Percentiles rank a stretch among this genome's conserved stretches.
phyloP scores from a whole-genome alignment of 2,329 filamentous ascomycete species.

The Xylariaceae sp. region DNA sequence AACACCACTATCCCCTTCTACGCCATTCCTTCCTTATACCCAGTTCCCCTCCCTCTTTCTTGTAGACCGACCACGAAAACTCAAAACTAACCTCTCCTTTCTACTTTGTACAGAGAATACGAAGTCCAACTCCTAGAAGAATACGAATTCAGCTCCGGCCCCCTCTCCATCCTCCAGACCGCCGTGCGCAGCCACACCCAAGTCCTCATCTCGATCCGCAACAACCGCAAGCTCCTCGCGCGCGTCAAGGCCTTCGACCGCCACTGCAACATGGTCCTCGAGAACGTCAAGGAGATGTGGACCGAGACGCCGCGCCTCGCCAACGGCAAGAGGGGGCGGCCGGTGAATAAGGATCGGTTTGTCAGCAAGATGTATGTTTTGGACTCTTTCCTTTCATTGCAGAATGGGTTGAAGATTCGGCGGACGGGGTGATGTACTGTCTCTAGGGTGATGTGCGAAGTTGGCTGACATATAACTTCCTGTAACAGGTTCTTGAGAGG shows the following conservation, averaged over 20 bases:
- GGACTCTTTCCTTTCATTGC: background rate
- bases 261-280: slow-evolving; percentile 98
- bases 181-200: slow-evolving; percentile 92
- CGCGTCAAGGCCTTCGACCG: slow-evolving; percentile 98
- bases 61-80: slow-evolving; percentile 7
- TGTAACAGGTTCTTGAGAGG: slow-evolving; percentile 71
- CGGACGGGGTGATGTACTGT: too few relatives aligned
- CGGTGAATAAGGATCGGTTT: slow-evolving; percentile 96
- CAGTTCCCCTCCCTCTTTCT: slow-evolving; percentile 12
- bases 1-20: slow-evolving; percentile 10
- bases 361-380: slow-evolving; percentile 87
- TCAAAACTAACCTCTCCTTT: slow-evolving; percentile 12
- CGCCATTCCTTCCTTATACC: slow-evolving; percentile 3
- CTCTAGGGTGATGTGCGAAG: too few relatives aligned
- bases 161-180: slow-evolving; percentile 91
- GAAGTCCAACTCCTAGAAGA: slow-evolving; percentile 62
- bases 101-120: slow-evolving; percentile 45
- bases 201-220: slow-evolving; percentile 94
- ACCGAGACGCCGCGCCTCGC: slow-evolving; percentile 83
- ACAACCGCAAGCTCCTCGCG: slow-evolving; percentile 96
- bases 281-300: slow-evolving; percentile 99
- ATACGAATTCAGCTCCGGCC: slow-evolving; percentile 75
- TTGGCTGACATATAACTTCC: slow-evolving; percentile 6
- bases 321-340: slow-evolving; percentile 81
- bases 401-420: background rate